Evolutionary conservation across 371 early-diverging fungal species (phyloP).

Genomic region (Syncephalastrum contaminatum): DNA sequence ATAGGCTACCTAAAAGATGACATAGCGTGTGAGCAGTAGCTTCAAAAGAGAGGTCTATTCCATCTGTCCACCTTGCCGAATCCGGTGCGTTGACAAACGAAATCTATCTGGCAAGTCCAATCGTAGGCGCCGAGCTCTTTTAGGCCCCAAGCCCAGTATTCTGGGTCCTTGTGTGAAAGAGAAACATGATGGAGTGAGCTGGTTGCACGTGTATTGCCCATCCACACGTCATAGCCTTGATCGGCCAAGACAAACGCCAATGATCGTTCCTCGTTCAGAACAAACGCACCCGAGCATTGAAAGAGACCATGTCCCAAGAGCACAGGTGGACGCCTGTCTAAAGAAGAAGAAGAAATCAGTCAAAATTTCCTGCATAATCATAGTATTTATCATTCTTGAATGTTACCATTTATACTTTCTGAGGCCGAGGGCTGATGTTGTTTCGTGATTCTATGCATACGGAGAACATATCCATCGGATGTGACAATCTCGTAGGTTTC

Average conservation of each 20-base stretch:
- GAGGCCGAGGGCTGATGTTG: not conserved
- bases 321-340: conserved; percentile 37
- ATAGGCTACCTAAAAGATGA: conserved; percentile 35
- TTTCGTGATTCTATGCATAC: conserved; percentile 31
- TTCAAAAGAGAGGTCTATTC: too few species aligned
- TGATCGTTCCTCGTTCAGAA: conserved; percentile 48
- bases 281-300: conserved; percentile 59
- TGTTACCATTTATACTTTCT: not conserved
- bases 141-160: conserved; percentile 58
- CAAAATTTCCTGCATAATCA: not conserved
- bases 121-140: conserved; percentile 55
- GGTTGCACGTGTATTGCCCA: conserved; percentile 45
- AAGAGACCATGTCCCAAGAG: conserved; percentile 62
- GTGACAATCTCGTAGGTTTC: conserved; percentile 35
- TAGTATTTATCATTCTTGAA: not conserved
- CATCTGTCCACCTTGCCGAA: conserved; percentile 24
- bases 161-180: conserved; percentile 29
- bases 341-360: conserved; percentile 4
- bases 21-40: not conserved
- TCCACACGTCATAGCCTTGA: conserved; percentile 56
- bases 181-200: conserved; percentile 25
- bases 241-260: conserved; percentile 53
- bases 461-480: conserved; percentile 46
- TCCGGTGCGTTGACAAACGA: conserved; percentile 27
- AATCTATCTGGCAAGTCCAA: conserved; percentile 44